Percentiles rank a stretch among this genome's conserved stretches.
These are phyloP conservation scores for Fereydounia khargensis DNA, from an alignment of 1,284 basidiomycete genomes.

Conservation along the genomic window DNA sequence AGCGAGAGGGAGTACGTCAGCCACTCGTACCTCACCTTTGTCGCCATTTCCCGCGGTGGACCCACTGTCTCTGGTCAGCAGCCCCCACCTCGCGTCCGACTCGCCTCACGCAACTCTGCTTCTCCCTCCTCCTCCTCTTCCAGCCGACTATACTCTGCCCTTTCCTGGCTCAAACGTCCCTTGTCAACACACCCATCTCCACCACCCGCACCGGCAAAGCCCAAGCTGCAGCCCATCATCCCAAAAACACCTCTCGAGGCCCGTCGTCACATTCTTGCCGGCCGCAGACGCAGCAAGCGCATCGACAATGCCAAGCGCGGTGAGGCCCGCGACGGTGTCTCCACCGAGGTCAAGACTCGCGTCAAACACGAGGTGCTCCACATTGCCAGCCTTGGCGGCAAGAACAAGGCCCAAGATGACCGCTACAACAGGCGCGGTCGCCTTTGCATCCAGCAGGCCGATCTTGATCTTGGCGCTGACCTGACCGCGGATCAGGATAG, in stretches of 20 bases:
- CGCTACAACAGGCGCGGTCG: no score
- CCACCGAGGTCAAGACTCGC: conserved; percentile 27
- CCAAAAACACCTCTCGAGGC: conserved; percentile 55
- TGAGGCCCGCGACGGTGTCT: conserved; percentile 34
- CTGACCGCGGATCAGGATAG: no score
- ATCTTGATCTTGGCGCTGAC: no score
- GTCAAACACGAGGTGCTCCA: conserved; percentile 44
- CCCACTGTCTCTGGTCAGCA: conserved; percentile 7
- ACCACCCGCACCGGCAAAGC: conserved; percentile 5
- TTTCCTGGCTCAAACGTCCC: no score
- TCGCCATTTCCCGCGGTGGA: conserved; percentile 26
- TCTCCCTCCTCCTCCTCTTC: background rate
- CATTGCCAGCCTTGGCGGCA: conserved; percentile 19
- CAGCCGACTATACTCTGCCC: no score
- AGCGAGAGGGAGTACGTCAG: conserved; percentile 53
- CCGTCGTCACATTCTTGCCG: conserved; percentile 58
- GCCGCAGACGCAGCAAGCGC: conserved; percentile 53
- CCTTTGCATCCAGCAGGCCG: conserved; percentile 14
- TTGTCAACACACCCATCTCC: no score
- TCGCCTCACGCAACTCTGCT: conserved; percentile 19
- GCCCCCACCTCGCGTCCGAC: conserved; percentile 20
- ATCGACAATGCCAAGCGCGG: conserved; percentile 41
- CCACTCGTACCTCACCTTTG: conserved; percentile 59
- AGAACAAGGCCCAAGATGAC: no score
- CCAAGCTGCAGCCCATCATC: conserved; percentile 39